Percentiles rank a stretch among this genome's conserved stretches.
Conservation (phyloP, 805 yeast species). For the Candida golubevii region DNA sequence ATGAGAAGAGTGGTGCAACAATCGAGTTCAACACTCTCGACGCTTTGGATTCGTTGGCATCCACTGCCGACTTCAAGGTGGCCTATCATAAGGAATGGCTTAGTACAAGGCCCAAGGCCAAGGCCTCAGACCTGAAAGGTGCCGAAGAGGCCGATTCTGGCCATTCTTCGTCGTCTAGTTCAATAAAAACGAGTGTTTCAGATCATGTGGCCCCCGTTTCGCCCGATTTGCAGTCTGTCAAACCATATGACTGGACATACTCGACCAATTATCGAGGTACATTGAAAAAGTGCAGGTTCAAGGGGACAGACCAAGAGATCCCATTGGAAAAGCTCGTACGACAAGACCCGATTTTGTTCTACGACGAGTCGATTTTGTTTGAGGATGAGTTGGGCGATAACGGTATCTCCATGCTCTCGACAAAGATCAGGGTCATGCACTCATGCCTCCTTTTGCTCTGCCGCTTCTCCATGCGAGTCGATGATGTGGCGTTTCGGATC, state of each 20-base stretch:
- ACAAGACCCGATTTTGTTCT: conserved; percentile 84
- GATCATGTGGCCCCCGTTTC: not conserved
- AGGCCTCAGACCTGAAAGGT: not conserved
- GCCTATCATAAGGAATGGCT: conserved; percentile 87
- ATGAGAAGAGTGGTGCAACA: conserved; percentile 35
- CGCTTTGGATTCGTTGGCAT: conserved; percentile 47
- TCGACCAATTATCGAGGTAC: conserved; percentile 76
- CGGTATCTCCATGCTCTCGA: conserved; percentile 75
- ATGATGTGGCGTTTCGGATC: conserved; percentile 78
- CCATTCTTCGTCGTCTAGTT: not conserved
- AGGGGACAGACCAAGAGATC: conserved; percentile 31
- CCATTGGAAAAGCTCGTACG: conserved; percentile 67
- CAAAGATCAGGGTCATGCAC: conserved; percentile 87
- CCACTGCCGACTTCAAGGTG: conserved; percentile 46
- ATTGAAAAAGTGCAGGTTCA: conserved; percentile 20
- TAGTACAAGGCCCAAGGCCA: conserved; percentile 27
- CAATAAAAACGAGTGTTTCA: not conserved
- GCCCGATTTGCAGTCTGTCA: conserved; percentile 50
- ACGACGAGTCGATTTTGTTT: conserved; percentile 80
- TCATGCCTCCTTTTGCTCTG: conserved; percentile 68
- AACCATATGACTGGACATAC: conserved; percentile 97
- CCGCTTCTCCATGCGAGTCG: conserved; percentile 83
- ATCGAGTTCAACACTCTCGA: conserved; percentile 73
- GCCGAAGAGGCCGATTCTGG: not conserved
- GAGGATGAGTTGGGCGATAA: conserved; percentile 98